phyloP scores from a whole-genome alignment of 805 yeast genomes.

The Ogataea wickerhamii region DNA sequence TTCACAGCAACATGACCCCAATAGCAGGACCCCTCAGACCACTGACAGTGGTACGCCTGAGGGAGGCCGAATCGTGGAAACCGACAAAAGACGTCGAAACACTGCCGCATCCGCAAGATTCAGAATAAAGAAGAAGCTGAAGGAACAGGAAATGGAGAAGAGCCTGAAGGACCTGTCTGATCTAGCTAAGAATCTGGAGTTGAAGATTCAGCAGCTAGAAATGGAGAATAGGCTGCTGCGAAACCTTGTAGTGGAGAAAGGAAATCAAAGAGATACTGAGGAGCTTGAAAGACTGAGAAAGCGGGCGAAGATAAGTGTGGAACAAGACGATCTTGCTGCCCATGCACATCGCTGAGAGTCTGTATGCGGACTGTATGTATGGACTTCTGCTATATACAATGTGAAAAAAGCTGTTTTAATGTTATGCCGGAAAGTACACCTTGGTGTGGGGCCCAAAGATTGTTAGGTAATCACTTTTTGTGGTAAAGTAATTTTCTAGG shows the following conservation, averaged over 20 bases:
- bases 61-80: constrained; percentile 31
- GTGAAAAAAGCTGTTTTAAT: too few relatives aligned
- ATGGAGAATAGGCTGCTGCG: constrained; percentile 89
- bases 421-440: too few relatives aligned
- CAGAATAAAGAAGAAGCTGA: constrained; percentile 84
- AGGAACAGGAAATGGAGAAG: constrained; percentile 87
- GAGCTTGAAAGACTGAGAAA: constrained; percentile 51
- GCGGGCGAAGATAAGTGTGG: constrained; percentile 38
- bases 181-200: constrained; percentile 60
- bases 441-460: too few relatives aligned
- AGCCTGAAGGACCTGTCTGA: constrained; percentile 71
- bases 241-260: constrained; percentile 79
- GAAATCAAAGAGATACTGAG: constrained; percentile 51
- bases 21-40: neutral
- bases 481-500: too few relatives aligned
- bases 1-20: neutral
- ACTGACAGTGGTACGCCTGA: constrained; percentile 1
- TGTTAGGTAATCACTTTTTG: too few relatives aligned
- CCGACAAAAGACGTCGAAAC: constrained; percentile 79
- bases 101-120: constrained; percentile 95
- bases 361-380: too few relatives aligned
- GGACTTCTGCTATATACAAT: too few relatives aligned
- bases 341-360: too few relatives aligned
- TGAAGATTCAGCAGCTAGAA: constrained; percentile 76
- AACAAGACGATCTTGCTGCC: constrained; percentile 10